These are phyloP conservation scores for Annulohypoxylon stygium DNA, from an alignment of 495 filamentous ascomycete species.

Conservation along the genomic window DNA sequence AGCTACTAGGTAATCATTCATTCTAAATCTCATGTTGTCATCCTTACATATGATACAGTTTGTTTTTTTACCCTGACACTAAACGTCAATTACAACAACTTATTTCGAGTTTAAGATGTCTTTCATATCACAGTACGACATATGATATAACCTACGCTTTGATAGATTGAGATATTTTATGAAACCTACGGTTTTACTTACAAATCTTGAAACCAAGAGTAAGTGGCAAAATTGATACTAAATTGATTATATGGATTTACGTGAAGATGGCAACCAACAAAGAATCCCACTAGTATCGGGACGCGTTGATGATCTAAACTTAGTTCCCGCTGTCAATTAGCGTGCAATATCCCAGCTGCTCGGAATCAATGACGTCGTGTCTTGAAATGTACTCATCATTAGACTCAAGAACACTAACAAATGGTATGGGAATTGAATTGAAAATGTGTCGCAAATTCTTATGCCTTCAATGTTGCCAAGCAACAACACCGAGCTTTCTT, in stretches of 20 bases:
- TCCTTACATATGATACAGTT: too few relatives aligned
- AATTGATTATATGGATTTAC: neutral
- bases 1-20: too few relatives aligned
- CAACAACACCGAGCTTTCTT: neutral
- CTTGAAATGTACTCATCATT: conserved; percentile 37
- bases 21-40: too few relatives aligned
- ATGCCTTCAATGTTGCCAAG: neutral
- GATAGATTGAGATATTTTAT: neutral
- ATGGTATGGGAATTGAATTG: neutral
- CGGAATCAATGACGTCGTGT: conserved; percentile 40
- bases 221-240: neutral
- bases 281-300: neutral
- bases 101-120: neutral
- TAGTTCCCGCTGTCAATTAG: conserved; percentile 5
- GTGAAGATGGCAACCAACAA: neutral
- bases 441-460: neutral
- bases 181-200: neutral
- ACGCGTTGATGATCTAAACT: neutral
- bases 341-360: neutral
- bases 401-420: neutral
- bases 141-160: neutral
- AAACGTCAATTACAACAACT: neutral
- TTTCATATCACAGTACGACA: neutral
- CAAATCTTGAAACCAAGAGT: neutral
- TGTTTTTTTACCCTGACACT: too few relatives aligned